Percentiles rank a stretch among this genome's conserved stretches.
Conservation (phyloP, 2,329 filamentous ascomycete species). For the Pseudogymnoascus sp. region DNA sequence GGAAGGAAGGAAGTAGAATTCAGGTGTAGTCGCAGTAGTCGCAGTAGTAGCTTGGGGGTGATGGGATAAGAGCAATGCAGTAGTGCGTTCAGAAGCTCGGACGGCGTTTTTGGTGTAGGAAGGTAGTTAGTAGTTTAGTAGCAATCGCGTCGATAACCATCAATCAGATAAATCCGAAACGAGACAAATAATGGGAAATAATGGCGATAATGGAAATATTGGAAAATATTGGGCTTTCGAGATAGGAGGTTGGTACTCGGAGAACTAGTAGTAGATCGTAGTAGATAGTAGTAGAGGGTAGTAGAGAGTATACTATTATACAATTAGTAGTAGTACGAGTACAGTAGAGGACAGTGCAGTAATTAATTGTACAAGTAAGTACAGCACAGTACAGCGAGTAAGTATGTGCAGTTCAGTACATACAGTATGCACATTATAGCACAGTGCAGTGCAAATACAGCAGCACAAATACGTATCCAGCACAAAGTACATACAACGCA, state of each 20-base stretch:
- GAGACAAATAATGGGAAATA: background rate
- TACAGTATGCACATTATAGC: background rate
- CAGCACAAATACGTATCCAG: background rate
- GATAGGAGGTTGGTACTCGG: background rate
- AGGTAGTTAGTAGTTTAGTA: background rate
- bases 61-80: slow-evolving; percentile 8
- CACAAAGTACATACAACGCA: background rate
- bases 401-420: background rate
- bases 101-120: background rate
- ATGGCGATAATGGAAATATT: background rate
- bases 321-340: background rate
- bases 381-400: background rate
- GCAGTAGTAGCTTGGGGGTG: background rate
- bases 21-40: slow-evolving; percentile 1
- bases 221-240: background rate
- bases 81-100: slow-evolving; percentile 1
- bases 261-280: background rate
- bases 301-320: background rate
- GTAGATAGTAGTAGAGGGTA: background rate
- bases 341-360: background rate
- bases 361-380: background rate
- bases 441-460: background rate
- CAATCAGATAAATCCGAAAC: background rate
- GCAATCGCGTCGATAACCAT: background rate
- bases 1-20: slow-evolving; percentile 4